Base-by-base conservation (phyloP, 2,329 filamentous ascomycete species). In the Alternaria gaisen region DNA sequence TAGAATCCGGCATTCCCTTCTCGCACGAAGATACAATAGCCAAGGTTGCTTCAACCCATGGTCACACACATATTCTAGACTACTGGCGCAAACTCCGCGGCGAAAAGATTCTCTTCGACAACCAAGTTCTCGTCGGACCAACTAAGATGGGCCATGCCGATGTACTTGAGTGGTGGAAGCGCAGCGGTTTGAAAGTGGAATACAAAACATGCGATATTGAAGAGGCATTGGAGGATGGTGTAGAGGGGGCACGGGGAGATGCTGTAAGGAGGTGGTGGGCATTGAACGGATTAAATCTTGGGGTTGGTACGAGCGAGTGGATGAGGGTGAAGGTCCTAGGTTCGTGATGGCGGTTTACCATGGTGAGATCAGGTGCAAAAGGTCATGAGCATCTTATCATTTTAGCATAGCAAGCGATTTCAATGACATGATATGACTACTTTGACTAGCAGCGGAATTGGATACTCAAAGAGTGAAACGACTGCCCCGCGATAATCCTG, bases 141-240 rank as follows among this genome's bases (percentile, higher is more conserved):
- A 97, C 94, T 1, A 92, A 93, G 71, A 91, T 94, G 74, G 92
- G 93, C 5, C 91, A 96, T 76, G 87, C 93, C 3, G 85, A 88
- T 36, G 93, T 97, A 22, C 82, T 98, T 8, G 92, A 97, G 76
- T 97, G 94, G 94, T 97, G 94, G 94, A 91, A 91, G 72, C 85
- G 84, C 54, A 91, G 89, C 69, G 88, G 89, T 0, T 84, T 94
- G 68, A 86, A 87, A 53, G 93, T 97, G 26, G 93, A 97, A 78
- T 97, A 97, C 79, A 94, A 94, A 77, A 97, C 93, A 1, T 97
- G 93, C 77, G 93, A 97, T 77, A 95, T 98, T 63, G 94, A 97
- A 77, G 94, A 97, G 80, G 94, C 94, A 0, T 84, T 97, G 40
- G 94, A 97, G 76, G 94, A 97, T 75, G 92, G 92, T 22, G 87